A percentile compares a stretch with the other conserved stretches of the same genome.
Evolutionary conservation across 208 protist genomes (phyloP).

Genomic region (Trypanosomatidae sp.): DNA sequence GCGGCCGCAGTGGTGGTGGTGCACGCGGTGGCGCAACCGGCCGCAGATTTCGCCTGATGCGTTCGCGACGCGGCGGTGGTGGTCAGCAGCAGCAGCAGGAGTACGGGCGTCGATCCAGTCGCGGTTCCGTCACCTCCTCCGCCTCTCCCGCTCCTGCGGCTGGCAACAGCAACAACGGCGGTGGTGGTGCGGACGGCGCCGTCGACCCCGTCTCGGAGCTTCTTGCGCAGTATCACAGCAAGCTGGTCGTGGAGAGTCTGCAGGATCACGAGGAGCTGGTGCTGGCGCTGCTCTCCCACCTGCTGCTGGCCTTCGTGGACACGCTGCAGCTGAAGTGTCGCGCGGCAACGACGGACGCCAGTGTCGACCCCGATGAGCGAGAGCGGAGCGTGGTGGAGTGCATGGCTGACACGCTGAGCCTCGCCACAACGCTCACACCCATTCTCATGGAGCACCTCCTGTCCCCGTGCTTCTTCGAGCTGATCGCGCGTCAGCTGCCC

Average conservation of each 20-base stretch:
- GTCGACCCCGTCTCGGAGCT: slow-evolving; percentile 56
- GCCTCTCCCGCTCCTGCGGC: too few relatives aligned
- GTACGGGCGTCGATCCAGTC: too few relatives aligned
- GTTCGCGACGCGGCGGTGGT: slow-evolving; percentile 7
- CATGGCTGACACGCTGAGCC: slow-evolving; percentile 78
- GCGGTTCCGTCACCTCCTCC: too few relatives aligned
- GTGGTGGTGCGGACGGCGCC: not conserved
- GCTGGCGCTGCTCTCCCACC: slow-evolving; percentile 60
- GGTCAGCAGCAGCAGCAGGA: too few relatives aligned
- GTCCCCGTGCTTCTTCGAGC: slow-evolving; percentile 64
- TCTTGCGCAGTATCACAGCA: slow-evolving; percentile 60
- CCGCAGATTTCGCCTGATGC: slow-evolving; percentile 26
- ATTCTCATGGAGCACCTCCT: slow-evolving; percentile 73
- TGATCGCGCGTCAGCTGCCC: slow-evolving; percentile 42
- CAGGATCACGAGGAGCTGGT: slow-evolving; percentile 74
- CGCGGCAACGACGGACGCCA: slow-evolving; percentile 37
- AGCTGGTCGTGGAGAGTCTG: slow-evolving; percentile 66
- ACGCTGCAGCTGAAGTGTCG: slow-evolving; percentile 66
- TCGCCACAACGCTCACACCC: slow-evolving; percentile 60
- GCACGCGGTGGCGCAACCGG: not conserved
- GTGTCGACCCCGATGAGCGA: slow-evolving; percentile 29
- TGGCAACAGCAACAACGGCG: too few relatives aligned
- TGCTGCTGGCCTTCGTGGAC: slow-evolving; percentile 77
- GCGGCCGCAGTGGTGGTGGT: not conserved
- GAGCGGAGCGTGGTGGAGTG: slow-evolving; percentile 72